Evolutionary conservation across 108 stramenopile species (phyloP).

Genomic region (Nannochloropsis salina): DNA sequence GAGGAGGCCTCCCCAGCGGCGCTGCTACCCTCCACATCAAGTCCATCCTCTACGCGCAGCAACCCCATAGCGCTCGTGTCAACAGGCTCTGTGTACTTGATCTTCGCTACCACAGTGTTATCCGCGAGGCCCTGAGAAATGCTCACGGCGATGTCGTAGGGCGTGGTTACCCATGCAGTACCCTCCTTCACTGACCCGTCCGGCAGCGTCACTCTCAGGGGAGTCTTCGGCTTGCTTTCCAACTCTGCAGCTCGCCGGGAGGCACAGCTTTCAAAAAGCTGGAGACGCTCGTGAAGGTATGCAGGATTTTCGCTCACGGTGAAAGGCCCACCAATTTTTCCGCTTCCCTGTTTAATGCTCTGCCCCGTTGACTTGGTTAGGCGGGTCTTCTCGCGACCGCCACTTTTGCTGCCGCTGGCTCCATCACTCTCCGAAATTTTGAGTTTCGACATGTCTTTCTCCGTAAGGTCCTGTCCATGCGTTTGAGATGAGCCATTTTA

Average conservation of each 20-base stretch:
- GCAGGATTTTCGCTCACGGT: constrained; percentile 41
- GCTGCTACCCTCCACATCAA: constrained; percentile 57
- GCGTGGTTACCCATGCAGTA: constrained; percentile 68
- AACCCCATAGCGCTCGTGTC: background rate
- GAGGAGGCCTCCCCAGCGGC: constrained; percentile 65
- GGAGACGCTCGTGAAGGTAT: constrained; percentile 42
- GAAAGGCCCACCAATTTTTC: constrained; percentile 39
- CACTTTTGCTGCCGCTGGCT: constrained; percentile 14
- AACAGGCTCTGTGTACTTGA: constrained; percentile 61
- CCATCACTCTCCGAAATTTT: background rate
- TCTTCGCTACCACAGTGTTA: constrained; percentile 69
- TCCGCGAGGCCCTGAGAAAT: constrained; percentile 87
- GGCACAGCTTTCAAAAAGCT: constrained; percentile 49
- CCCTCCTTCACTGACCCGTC: constrained; percentile 73
- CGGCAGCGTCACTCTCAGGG: constrained; percentile 86
- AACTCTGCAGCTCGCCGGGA: constrained; percentile 31
- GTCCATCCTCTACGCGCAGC: constrained; percentile 24
- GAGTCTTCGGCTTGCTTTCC: constrained; percentile 60
- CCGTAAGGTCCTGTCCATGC: background rate
- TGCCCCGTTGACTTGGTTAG: constrained; percentile 44
- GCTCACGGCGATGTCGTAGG: constrained; percentile 79
- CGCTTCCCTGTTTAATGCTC: constrained; percentile 28
- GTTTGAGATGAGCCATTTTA: background rate
- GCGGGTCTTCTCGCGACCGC: constrained; percentile 41
- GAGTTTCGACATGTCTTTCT: background rate